A percentile compares a stretch with the other conserved stretches of the same genome.
Evolutionary conservation across 306 rosid species (phyloP).

Genomic region (Pueraria montana): DNA sequence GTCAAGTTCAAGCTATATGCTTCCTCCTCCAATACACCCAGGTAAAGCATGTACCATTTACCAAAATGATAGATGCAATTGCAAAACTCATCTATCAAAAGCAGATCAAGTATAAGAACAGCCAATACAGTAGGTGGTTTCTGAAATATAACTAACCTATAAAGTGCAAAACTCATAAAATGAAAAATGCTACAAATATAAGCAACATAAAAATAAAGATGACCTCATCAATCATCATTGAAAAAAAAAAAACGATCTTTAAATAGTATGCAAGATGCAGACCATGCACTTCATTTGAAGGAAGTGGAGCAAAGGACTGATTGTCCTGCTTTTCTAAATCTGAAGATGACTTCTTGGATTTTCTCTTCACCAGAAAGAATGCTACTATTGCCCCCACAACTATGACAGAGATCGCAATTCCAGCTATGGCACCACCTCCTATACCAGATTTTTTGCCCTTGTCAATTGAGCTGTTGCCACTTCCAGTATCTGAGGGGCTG

Average conservation of each 20-base stretch:
- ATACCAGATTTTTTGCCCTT: conserved; percentile 74
- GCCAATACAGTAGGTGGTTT: conserved; percentile 11
- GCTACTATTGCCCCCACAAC: conserved; percentile 78
- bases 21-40: neutral
- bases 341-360: conserved; percentile 69
- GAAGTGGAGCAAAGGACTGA: conserved; percentile 69
- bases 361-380: conserved; percentile 81
- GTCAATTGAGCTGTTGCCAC: conserved; percentile 46
- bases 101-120: conserved; percentile 27
- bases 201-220: conserved; percentile 25
- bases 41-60: conserved; percentile 9
- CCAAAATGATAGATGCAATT: conserved; percentile 36
- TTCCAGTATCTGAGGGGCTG: conserved; percentile 53
- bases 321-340: conserved; percentile 77
- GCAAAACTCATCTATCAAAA: conserved; percentile 17
- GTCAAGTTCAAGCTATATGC: conserved; percentile 14
- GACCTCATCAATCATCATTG: neutral
- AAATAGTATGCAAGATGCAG: conserved; percentile 49
- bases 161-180: conserved; percentile 16
- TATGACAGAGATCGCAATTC: conserved; percentile 80
- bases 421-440: conserved; percentile 89
- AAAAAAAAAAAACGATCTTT: neutral
- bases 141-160: conserved; percentile 35
- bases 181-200: conserved; percentile 1
- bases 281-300: conserved; percentile 82